phyloP scores from a whole-genome alignment of 495 filamentous ascomycete genomes.

The Daldinia decipiens region DNA sequence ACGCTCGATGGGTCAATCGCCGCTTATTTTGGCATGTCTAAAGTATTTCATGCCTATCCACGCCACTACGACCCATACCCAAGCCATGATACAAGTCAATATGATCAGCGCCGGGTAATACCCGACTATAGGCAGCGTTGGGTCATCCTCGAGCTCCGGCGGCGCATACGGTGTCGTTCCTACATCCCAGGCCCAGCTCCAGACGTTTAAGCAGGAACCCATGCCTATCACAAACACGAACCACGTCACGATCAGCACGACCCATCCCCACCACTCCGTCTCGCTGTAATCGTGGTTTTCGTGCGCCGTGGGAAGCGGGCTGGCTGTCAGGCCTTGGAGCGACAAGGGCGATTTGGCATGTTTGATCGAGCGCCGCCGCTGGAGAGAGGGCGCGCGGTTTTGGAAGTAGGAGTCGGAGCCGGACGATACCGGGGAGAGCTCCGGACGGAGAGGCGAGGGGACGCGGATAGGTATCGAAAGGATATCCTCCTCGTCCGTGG shows the following conservation, averaged over 20 bases:
- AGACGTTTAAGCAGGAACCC: conserved; percentile 95
- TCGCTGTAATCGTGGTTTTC: conserved; percentile 86
- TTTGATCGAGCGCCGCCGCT: conserved; percentile 62
- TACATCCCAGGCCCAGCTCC: conserved; percentile 99
- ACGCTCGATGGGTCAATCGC: conserved; percentile 48
- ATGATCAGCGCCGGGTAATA: conserved; percentile 97
- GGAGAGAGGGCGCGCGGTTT: conserved; percentile 49
- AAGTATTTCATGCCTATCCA: conserved; percentile 99
- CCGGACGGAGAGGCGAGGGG: conserved; percentile 51
- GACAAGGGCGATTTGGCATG: conserved; percentile 71
- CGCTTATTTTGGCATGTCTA: conserved; percentile 87
- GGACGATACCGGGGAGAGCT: conserved; percentile 63
- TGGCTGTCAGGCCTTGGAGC: conserved; percentile 56
- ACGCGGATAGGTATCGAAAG: conserved; percentile 51
- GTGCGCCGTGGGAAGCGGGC: conserved; percentile 54
- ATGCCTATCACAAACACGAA: conserved; percentile 94
- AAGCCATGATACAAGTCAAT: conserved; percentile 93
- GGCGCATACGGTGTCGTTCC: conserved; percentile 95
- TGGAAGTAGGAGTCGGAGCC: conserved; percentile 75
- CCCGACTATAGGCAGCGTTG: conserved; percentile 90
- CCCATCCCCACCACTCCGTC: conserved; percentile 97
- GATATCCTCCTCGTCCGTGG: conserved; percentile 83
- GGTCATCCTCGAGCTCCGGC: conserved; percentile 91
- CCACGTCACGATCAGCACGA: conserved; percentile 90
- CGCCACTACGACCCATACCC: conserved; percentile 97